These are phyloP conservation scores for Diaporthe velutina DNA, from an alignment of 2,329 filamentous ascomycete species.

Conservation along the genomic window DNA sequence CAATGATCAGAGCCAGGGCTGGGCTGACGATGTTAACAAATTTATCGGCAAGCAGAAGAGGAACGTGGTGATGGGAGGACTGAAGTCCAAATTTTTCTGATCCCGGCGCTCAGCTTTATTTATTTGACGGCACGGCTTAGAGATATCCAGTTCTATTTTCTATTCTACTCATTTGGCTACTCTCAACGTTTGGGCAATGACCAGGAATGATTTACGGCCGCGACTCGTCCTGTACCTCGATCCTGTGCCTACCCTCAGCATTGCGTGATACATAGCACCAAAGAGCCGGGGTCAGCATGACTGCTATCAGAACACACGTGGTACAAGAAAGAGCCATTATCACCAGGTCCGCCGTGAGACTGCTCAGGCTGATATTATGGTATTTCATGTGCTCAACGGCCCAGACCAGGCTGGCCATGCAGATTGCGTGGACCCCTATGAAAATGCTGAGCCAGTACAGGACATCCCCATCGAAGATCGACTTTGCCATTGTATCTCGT, in stretches of 20 bases:
- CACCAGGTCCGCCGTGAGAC: not conserved
- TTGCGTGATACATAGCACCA: not conserved
- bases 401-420: constrained; percentile 18
- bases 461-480: not conserved
- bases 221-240: not conserved
- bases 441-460: not conserved
- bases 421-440: not conserved
- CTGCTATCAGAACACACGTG: not conserved
- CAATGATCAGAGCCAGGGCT: constrained; percentile 83
- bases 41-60: constrained; percentile 90
- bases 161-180: not conserved
- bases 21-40: constrained; percentile 90
- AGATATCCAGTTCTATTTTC: constrained; percentile 23
- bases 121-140: constrained; percentile 8
- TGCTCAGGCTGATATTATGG: not conserved
- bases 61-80: constrained; percentile 80
- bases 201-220: too few species aligned
- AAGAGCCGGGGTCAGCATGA: constrained; percentile 1
- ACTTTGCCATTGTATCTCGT: not conserved
- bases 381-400: constrained; percentile 4
- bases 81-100: constrained; percentile 70
- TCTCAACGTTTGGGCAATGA: not conserved
- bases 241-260: not conserved
- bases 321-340: not conserved
- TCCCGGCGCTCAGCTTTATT: constrained; percentile 5